phyloP scores from a whole-genome alignment of 2,329 filamentous ascomycete species.

The Camillea tinctor region DNA sequence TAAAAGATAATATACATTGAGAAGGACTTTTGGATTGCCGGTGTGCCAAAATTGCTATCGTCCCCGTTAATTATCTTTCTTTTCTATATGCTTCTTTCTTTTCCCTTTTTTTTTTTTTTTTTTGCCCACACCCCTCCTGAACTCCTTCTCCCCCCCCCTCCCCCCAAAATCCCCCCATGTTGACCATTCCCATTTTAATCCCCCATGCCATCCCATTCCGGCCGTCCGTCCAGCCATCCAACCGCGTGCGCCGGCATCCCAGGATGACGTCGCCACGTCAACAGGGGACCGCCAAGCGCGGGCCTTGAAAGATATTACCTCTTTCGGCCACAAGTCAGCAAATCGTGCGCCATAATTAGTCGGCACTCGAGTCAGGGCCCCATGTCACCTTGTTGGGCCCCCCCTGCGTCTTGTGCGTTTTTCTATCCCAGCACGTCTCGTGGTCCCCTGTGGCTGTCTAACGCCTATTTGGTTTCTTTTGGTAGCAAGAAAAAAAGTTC shows the following conservation, averaged over 20 bases:
- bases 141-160: neutral
- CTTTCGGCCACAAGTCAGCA: neutral
- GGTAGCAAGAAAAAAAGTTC: too few relatives aligned
- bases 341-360: neutral
- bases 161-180: neutral
- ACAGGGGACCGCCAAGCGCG: neutral
- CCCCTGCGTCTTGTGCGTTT: neutral
- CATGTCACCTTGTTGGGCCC: neutral
- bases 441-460: neutral
- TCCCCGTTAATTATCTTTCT: too few relatives aligned
- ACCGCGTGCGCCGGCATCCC: neutral
- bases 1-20: too few relatives aligned
- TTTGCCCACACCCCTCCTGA: too few relatives aligned
- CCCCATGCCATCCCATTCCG: neutral
- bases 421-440: neutral
- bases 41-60: too few relatives aligned
- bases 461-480: neutral
- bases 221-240: neutral
- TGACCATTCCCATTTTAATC: too few relatives aligned
- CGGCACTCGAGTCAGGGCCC: neutral
- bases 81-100: too few relatives aligned
- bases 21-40: too few relatives aligned
- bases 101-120: too few relatives aligned
- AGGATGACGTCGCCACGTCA: neutral
- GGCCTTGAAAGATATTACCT: neutral